Evolutionary conservation across 2,329 filamentous ascomycete genomes (phyloP).

Genomic region (Clonostachys rhizophaga): DNA sequence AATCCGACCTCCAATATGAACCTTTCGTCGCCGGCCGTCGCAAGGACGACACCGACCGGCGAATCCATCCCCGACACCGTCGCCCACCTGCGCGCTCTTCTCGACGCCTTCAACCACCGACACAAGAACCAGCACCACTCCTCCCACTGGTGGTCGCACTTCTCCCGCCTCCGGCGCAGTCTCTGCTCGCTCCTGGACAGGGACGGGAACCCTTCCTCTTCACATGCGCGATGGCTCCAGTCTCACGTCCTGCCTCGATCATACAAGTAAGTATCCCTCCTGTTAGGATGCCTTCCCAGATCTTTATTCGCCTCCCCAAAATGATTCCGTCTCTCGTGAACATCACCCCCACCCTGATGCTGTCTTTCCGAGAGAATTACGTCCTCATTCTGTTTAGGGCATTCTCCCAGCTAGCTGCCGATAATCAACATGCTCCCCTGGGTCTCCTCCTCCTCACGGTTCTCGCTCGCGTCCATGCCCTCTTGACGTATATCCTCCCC

Average conservation of each 20-base stretch:
- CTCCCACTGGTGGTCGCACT: slow-evolving; percentile 74
- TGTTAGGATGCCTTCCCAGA: no score
- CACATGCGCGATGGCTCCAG: slow-evolving; percentile 19
- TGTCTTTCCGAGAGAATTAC: no score
- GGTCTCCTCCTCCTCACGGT: slow-evolving; percentile 64
- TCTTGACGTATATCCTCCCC: slow-evolving; percentile 29
- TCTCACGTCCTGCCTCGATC: slow-evolving; percentile 22
- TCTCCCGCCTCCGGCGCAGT: slow-evolving; percentile 67
- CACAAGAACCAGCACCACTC: slow-evolving; percentile 88
- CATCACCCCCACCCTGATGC: no score
- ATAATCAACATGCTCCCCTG: slow-evolving; percentile 68
- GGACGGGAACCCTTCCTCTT: slow-evolving; percentile 1
- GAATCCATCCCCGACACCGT: slow-evolving; percentile 19
- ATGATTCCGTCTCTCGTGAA: not conserved
- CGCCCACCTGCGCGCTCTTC: slow-evolving; percentile 41
- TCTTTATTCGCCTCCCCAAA: not conserved
- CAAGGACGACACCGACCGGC: not conserved
- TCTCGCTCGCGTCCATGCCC: slow-evolving; percentile 52
- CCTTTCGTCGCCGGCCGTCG: no score
- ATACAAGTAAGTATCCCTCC: slow-evolving; percentile 22
- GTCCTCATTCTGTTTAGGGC: slow-evolving; percentile 27
- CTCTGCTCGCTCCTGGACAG: slow-evolving; percentile 43
- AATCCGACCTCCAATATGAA: no score
- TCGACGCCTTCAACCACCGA: slow-evolving; percentile 72
- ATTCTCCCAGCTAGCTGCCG: slow-evolving; percentile 67